Evolutionary conservation across 2,329 filamentous ascomycete genomes (phyloP).

Genomic region (Aspergillus costaricaensis): DNA sequence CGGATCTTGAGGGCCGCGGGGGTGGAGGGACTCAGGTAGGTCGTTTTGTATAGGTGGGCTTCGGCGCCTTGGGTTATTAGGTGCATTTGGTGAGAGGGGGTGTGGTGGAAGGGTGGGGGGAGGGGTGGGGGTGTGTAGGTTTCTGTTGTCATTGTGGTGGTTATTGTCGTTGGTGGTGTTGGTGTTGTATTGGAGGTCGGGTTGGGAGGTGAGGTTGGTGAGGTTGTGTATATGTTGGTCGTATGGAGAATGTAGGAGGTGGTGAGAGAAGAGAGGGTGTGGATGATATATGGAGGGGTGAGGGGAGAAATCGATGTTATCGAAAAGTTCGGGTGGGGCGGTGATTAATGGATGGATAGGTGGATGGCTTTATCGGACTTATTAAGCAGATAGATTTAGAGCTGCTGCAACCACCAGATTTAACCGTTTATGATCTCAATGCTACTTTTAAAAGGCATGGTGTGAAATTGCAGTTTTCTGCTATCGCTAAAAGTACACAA

Average conservation of each 20-base stretch:
- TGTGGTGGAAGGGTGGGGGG: conserved; percentile 64
- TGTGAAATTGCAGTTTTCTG: not conserved
- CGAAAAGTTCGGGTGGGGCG: not conserved
- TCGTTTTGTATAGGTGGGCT: conserved; percentile 86
- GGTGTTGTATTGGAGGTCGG: too few relatives aligned
- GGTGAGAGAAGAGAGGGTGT: not conserved
- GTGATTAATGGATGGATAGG: not conserved
- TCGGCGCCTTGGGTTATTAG: conserved; percentile 94
- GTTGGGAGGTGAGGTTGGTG: not conserved
- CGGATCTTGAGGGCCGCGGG: conserved; percentile 87
- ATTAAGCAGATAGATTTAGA: not conserved
- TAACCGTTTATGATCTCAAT: too few relatives aligned
- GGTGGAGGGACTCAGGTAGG: conserved; percentile 68
- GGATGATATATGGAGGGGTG: not conserved
- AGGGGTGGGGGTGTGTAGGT: conserved; percentile 41
- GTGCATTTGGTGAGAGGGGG: conserved; percentile 54
- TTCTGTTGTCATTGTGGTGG: not conserved
- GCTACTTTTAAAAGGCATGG: not conserved
- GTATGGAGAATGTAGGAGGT: not conserved
- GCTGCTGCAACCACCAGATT: too few relatives aligned
- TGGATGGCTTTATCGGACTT: not conserved
- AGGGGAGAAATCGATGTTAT: conserved; percentile 3
- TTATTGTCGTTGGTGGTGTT: not conserved
- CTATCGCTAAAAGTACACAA: conserved; percentile 2
- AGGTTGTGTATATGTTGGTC: not conserved